Base-by-base conservation (phyloP, 139 green algal species). In the Coelastrella sp. region DNA sequence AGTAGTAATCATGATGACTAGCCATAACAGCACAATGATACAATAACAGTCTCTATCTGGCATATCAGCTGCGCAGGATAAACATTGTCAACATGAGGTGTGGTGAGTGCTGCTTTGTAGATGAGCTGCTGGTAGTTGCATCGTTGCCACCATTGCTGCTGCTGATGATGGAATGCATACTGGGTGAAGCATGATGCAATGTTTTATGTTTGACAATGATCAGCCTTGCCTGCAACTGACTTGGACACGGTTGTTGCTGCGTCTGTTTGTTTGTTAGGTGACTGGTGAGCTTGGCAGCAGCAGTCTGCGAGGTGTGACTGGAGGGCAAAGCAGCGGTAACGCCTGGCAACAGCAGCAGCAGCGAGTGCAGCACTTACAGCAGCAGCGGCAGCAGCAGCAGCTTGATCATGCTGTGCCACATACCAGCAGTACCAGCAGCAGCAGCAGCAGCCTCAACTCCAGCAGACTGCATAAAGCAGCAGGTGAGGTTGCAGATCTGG, bases 381-480 rank as follows among this genome's bases (percentile, higher is more conserved):
- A 40, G 69, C 69, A 78, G 40, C 66, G 32, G 34, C 66, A 23
- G 66, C 13, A 74, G 35, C 0, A 50, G 35, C 66, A 34, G 9
- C 17, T 32, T 64, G 53, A 21, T 9, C 11, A 9, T 57, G 45
- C 11, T 13, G 1, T 57, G 11, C 15, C 45, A 23, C 11, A 57
- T 57, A 2, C 45, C 15, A 57, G 45, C 45, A 57, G 11, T 13
- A 23, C 45, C 53, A 64, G 53, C 53, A 64, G 53, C 6, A 64
- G 53, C 21, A 69, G 45, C 45, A 66, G 45, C 72, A 80, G 72
- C 15, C 25, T 64, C 11, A 80, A 80, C 37, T 51, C 72, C 27
- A 80, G 72, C 72, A 51, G 72, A 40, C 72, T 80, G 72, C 72
- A 67, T 30, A 64, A 21, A 30, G 34, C 72, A 27, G 30, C 34